Conservation (phyloP, 148 eudicot genomes). For the Amaranthus cruentus region DNA sequence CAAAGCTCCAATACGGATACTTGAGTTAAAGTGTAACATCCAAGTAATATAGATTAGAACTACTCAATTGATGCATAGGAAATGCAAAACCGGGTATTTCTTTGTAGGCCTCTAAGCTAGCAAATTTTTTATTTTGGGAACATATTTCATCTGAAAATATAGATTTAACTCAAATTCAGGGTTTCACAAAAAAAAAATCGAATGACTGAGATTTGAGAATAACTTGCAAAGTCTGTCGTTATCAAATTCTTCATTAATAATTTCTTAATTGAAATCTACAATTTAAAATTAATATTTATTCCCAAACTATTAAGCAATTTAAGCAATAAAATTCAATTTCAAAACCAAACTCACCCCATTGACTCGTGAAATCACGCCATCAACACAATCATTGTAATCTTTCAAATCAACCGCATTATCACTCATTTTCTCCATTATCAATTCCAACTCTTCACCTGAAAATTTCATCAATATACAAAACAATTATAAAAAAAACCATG, state of each 20-base stretch:
- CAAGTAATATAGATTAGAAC: not conserved
- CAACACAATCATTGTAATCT: slow-evolving; percentile 28
- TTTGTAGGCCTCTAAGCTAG: not conserved
- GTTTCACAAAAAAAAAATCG: too few species aligned
- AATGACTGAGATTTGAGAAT: too few species aligned
- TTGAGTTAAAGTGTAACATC: too few species aligned
- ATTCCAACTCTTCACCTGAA: not conserved
- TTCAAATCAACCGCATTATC: slow-evolving; percentile 25
- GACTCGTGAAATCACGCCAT: slow-evolving; percentile 41
- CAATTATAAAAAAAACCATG: not conserved
- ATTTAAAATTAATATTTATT: not conserved
- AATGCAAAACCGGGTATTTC: not conserved
- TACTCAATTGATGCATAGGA: not conserved
- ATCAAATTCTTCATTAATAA: too few species aligned
- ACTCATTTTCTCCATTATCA: slow-evolving; percentile 7
- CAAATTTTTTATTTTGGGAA: too few species aligned
- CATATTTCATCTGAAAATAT: too few species aligned
- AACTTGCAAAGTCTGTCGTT: too few species aligned
- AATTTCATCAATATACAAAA: not conserved
- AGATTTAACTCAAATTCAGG: too few species aligned
- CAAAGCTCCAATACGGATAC: too few species aligned
- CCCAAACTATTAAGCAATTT: not conserved
- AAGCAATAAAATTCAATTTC: not conserved
- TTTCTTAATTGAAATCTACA: too few species aligned
- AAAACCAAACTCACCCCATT: slow-evolving; percentile 27